These are phyloP conservation scores for Linum lewisii DNA, from an alignment of 345 rosid species.

Conservation along the genomic window DNA sequence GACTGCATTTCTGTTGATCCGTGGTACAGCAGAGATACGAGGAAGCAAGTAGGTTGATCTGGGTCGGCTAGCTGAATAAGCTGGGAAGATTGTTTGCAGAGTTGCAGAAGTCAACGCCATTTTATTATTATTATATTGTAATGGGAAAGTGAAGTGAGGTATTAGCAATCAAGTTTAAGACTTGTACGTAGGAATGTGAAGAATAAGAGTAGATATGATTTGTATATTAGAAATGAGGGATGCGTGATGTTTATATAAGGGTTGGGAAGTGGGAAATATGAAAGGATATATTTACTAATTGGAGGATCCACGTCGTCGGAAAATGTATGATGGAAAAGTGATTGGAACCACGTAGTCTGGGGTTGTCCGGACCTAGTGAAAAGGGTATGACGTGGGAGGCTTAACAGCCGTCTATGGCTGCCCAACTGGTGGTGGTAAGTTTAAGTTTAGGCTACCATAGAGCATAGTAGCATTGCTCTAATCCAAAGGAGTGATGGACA, in stretches of 20 bases:
- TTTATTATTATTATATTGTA: neutral
- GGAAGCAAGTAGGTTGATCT: slow-evolving; percentile 14
- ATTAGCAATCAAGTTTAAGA: too few relatives aligned
- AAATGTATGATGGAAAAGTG: neutral
- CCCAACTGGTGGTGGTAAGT: neutral
- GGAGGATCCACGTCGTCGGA: slow-evolving; percentile 23
- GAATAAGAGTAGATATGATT: too few relatives aligned
- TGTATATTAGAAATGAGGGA: neutral
- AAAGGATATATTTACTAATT: slow-evolving; percentile 14
- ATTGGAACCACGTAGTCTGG: slow-evolving; percentile 18
- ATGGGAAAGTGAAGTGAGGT: too few relatives aligned
- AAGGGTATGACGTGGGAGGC: slow-evolving; percentile 24
- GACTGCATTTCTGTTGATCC: slow-evolving; percentile 25
- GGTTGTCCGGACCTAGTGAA: slow-evolving; percentile 17
- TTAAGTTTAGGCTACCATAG: too few relatives aligned
- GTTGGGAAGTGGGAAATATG: neutral
- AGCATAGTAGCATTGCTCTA: too few relatives aligned
- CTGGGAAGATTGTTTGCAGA: slow-evolving; percentile 35
- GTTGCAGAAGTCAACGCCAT: too few relatives aligned
- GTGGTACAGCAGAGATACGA: slow-evolving; percentile 6
- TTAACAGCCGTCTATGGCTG: neutral
- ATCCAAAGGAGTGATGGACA: too few relatives aligned
- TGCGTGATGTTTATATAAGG: neutral
- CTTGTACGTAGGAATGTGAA: too few relatives aligned
- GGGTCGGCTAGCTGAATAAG: slow-evolving; percentile 19